Conservation (phyloP, 306 rosid species). For the Geum urbanum region DNA sequence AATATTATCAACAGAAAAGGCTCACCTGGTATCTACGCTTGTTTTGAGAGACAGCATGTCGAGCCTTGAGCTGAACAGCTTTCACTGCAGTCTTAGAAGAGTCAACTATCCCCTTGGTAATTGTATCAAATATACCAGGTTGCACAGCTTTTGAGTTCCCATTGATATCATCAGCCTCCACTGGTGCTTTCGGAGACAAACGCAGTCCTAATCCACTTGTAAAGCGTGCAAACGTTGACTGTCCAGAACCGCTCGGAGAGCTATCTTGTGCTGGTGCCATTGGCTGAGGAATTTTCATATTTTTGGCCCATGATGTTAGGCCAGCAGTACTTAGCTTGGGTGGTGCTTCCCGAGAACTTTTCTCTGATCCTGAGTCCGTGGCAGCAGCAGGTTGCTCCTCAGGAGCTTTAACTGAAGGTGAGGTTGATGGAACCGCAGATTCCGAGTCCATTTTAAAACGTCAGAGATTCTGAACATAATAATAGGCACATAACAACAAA, state of each 20-base stretch:
- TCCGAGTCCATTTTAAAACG: conserved; percentile 79
- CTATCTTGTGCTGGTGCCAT: conserved; percentile 59
- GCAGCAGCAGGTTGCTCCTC: conserved; percentile 33
- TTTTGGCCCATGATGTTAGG: conserved; percentile 86
- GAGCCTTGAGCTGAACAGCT: conserved; percentile 97
- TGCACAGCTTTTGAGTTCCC: conserved; percentile 44
- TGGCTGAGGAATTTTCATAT: conserved; percentile 70
- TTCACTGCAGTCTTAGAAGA: conserved; percentile 91
- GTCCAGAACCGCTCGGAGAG: conserved; percentile 58
- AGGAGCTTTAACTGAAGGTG: conserved; percentile 40
- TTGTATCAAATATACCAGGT: conserved; percentile 71
- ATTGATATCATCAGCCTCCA: conserved; percentile 40
- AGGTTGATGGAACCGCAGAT: conserved; percentile 41
- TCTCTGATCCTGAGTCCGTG: conserved; percentile 39
- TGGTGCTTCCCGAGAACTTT: conserved; percentile 40
- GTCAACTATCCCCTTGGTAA: conserved; percentile 84
- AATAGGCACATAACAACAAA: background rate
- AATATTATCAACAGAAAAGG: conserved; percentile 15
- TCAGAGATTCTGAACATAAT: conserved; percentile 12
- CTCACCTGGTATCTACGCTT: conserved; percentile 96
- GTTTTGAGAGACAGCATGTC: conserved; percentile 95
- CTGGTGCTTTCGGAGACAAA: conserved; percentile 77
- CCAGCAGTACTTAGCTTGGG: conserved; percentile 53
- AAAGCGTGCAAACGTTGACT: conserved; percentile 73
- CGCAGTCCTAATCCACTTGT: conserved; percentile 84